Evolutionary conservation across 805 yeast species (phyloP), one percentile per base, ranked within the genome.

Genomic region (Candida bentonensis): DNA sequence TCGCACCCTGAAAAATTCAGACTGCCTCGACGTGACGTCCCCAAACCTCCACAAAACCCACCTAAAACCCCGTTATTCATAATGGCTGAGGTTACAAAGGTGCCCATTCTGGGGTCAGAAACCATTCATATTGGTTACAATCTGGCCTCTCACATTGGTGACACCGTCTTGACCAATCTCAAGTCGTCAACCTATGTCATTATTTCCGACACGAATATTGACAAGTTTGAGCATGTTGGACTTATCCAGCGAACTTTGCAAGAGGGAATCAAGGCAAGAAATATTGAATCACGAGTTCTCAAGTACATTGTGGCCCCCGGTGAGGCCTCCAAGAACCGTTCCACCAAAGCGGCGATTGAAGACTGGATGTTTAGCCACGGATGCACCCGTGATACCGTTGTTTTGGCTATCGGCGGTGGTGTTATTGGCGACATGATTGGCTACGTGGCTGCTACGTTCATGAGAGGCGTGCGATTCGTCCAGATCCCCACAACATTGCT

Each of bases 361-460:
- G 98, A 92, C 63, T 89, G 73, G 63, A 66, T 92, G 56, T 72
- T 92, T 49, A 56, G 64, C 3, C 65, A 85, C 57, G 94, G 95
- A 22, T 92, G 98, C 63, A 92, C 97, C 15, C 76, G 98, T 64
- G 98, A 92, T 61, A 87, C 97, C 2, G 85, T 92, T 22, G 78
- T 92, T 46, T 65, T 92, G 41, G 98, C 98, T 5, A 76, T 92
- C 47, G 98, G 98, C 49, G 98, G 98, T 52, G 98, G 98, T 54
- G 94, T 92, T 43, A 89, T 92, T 62, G 98, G 98, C 48, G 98
- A 92, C 60, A 89, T 92, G 98, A 84, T 89, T 52, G 98, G 98
- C 3, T 92, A 78, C 60, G 97, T 92, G 36, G 98, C 98, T n/a
- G 89, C 98, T 25, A 92, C 98, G 2, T 92, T 92, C 62, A 92